Evolutionary conservation across 805 yeast species (phyloP), one percentile per base, ranked within the genome.

Genomic region (Metschnikowia santaceciliae): DNA sequence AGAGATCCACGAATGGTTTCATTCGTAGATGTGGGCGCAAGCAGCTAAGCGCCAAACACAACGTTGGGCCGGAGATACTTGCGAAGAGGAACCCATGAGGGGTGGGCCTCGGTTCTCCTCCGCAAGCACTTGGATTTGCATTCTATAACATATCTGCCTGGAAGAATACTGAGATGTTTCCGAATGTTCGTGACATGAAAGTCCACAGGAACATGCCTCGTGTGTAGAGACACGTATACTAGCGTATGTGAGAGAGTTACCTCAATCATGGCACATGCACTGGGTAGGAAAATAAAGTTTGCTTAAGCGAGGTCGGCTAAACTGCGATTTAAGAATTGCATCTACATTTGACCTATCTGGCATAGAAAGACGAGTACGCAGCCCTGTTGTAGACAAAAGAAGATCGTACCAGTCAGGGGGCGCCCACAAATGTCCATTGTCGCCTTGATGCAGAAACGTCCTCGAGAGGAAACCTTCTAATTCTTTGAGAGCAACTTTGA

Each of bases 251-350:
- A 15, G 23, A 26, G 10, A 10, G 8, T 3, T 8, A 40, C 36
- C 32, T 32, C 38, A 33, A 13, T 10, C 19, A 32, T 20, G 38
- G 17, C 20, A 32, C 46, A 14, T 42, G 38, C 10, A 8, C 14
- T 6, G 20, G 32, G 32, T 3, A 15, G 17, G 14, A 35, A 36
- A 14, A 6, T 26, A 15, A 23, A 19, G 22, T 5, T 44, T 15
- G 34, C 47, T 36, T 35, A 23, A 32, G 47, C 40, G 47, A 35
- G 14, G 22, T 15, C 47, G 47, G 41, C 41, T 44, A 44, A 44
- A 36, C 11, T 32, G 33, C 34, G 41, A 44, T 35, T 20, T 22
- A 14, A 17, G 17, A 11, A 13, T 39, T 6, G 42, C 42, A 39
- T 23, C 17, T n/a, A 11, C 26, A 20, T 23, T 8, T 19, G 6